These are phyloP conservation scores for Ustilago loliicola DNA, from an alignment of 1,284 basidiomycete species.

Conservation along the genomic window DNA sequence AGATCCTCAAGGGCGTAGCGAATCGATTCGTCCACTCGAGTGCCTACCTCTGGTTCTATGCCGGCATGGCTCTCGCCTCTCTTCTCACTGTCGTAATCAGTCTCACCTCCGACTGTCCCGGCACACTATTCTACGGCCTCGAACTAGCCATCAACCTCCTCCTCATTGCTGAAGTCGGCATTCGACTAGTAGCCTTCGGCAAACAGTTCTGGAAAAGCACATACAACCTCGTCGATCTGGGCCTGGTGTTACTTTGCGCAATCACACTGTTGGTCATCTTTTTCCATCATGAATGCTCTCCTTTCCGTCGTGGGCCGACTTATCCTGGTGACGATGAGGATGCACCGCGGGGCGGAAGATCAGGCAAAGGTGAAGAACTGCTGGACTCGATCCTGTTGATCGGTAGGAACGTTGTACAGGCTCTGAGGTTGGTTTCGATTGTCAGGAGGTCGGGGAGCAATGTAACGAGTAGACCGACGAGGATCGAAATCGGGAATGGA, in stretches of 20 bases:
- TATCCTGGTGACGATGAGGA: constrained; percentile 25
- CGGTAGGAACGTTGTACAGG: constrained; percentile 65
- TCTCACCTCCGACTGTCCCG: constrained; percentile 63
- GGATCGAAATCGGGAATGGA: constrained; percentile 63
- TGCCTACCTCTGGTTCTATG: constrained; percentile 69
- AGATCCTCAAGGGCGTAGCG: constrained; percentile 68
- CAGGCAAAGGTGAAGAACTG: constrained; percentile 65
- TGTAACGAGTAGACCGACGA: constrained; percentile 57
- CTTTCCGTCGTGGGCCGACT: constrained; percentile 43
- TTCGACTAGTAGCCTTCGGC: constrained; percentile 65
- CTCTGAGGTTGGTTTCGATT: constrained; percentile 63
- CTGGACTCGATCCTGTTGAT: constrained; percentile 68
- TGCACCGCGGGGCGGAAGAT: constrained; percentile 19
- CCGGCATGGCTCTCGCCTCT: constrained; percentile 65
- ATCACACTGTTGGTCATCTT: constrained; percentile 67
- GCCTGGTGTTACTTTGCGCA: constrained; percentile 63
- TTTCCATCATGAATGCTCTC: constrained; percentile 68
- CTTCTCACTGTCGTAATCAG: constrained; percentile 65
- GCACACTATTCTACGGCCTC: constrained; percentile 64
- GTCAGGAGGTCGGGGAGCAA: constrained; percentile 62
- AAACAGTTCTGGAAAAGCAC: constrained; percentile 69
- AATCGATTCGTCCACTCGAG: constrained; percentile 69
- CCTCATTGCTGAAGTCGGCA: constrained; percentile 66
- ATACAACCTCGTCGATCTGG: constrained; percentile 67
- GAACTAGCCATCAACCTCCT: constrained; percentile 66